phyloP scores from a whole-genome alignment of 2,329 filamentous ascomycete genomes.

The Penicillium sp. region DNA sequence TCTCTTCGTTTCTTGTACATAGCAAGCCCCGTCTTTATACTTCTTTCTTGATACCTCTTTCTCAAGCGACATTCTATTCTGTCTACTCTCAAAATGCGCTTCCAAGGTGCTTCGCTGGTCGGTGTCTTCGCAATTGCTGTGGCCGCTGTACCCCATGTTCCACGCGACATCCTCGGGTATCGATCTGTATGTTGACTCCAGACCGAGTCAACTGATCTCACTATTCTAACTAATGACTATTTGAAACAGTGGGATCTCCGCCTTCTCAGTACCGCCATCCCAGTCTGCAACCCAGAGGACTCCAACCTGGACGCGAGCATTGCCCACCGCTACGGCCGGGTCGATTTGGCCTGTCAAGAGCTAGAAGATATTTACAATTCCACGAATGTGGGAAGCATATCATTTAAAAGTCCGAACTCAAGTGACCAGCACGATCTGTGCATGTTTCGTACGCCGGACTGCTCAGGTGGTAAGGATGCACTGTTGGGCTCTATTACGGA shows the following conservation, averaged over 20 bases:
- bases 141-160: not conserved
- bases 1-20: slow-evolving; percentile 1
- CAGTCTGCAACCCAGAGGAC: slow-evolving; percentile 31
- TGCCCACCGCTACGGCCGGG: slow-evolving; percentile 25
- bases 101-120: not conserved
- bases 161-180: slow-evolving; percentile 19
- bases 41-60: not conserved
- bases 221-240: not conserved
- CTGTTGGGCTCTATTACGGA: slow-evolving; percentile 22
- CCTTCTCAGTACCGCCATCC: slow-evolving; percentile 35
- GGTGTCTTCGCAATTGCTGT: slow-evolving; percentile 3
- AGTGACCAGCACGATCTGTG: slow-evolving; percentile 27
- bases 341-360: slow-evolving; percentile 12
- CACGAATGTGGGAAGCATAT: slow-evolving; percentile 27
- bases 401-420: slow-evolving; percentile 31
- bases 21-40: not conserved
- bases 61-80: not conserved
- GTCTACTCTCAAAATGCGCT: slow-evolving; percentile 7
- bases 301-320: slow-evolving; percentile 26
- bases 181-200: slow-evolving; percentile 24
- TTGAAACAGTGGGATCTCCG: slow-evolving; percentile 34
- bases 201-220: not conserved
- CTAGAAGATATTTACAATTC: slow-evolving; percentile 19
- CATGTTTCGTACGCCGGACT: slow-evolving; percentile 26
- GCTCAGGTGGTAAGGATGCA: slow-evolving; percentile 5